Base-by-base conservation (phyloP, 768 basidiomycete species). In the Neoboletus subvelutipes region DNA sequence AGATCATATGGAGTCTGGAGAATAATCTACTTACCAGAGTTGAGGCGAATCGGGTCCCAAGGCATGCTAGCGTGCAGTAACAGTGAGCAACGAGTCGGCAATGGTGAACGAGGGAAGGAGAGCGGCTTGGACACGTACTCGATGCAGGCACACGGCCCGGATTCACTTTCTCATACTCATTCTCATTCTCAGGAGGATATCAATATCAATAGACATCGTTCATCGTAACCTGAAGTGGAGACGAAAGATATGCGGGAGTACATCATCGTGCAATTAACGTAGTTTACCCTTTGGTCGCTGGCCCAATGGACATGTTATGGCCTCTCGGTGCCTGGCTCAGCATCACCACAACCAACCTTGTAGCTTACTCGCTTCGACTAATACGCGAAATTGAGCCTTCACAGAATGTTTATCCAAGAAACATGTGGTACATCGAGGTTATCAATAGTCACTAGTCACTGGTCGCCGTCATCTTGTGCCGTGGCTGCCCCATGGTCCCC, bases 31-130 rank as follows among this genome's bases (percentile, higher is more conserved):
- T 55, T 52, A 82, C 85, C 84, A 60, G 85, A 83, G 70, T 85
- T 87, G 29, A 86, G 73, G 61, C 75, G 76, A 57, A 85, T 78
- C n/a, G 58, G 55, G 33, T 80, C 76, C 82, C 86, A 87, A 73
- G 85, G 80, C 84, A 88, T 86, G 17, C 52, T 41, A 6, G 43
- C 37, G 28, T 40, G 20, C 45, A 47, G 22, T 40, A 52, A 31
- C 24, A n/a, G 39, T 22, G 36, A 49, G 39, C 2, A 31, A 45
- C 17, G 8, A 15, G 24, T 24, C 17, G 33, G 8, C 5, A 40
- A 22, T 41, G 18, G 43, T 39, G 42, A 41, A 28, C 45, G 33
- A 40, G 36, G 20, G 48, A 37, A 42, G n/a, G 26, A 36, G 28
- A 42, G 39, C 15, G 20, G 24, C 8, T 2, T 18, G 4, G 22